Evolutionary conservation across 1,284 basidiomycete species (phyloP).

Genomic region (Agaricales sp.): DNA sequence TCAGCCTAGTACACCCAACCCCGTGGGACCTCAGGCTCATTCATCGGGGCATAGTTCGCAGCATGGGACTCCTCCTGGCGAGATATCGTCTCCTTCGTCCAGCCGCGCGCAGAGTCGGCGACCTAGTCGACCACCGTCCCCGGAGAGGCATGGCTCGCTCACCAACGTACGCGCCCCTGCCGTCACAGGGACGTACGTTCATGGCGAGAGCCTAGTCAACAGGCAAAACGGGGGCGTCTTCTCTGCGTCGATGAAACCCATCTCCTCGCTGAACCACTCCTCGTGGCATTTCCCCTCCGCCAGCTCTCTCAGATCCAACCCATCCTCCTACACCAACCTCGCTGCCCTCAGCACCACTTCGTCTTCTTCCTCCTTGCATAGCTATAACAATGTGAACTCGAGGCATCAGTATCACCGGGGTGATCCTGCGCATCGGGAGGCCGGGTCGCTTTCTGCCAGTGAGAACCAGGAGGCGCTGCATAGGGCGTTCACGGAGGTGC

Average conservation of each 20-base stretch:
- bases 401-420: conserved; percentile 7
- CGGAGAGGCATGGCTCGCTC: conserved; percentile 15
- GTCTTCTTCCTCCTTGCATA: conserved; percentile 13
- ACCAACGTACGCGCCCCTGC: background rate
- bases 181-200: background rate
- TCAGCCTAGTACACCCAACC: too few species aligned
- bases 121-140: conserved; percentile 34
- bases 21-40: too few species aligned
- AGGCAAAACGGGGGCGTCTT: background rate
- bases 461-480: too few species aligned
- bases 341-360: conserved; percentile 4
- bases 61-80: too few species aligned
- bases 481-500: conserved; percentile 65
- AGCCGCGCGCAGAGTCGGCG: conserved; percentile 30
- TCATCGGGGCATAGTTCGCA: too few species aligned
- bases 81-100: conserved; percentile 17
- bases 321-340: background rate
- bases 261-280: too few species aligned
- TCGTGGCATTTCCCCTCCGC: too few species aligned
- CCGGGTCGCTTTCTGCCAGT: too few species aligned
- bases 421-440: conserved; percentile 11
- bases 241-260: background rate
- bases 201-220: background rate
- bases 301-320: background rate
- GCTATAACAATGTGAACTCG: conserved; percentile 5